phyloP scores from a whole-genome alignment of 2,329 filamentous ascomycete genomes.

The Polytolypa hystricis region DNA sequence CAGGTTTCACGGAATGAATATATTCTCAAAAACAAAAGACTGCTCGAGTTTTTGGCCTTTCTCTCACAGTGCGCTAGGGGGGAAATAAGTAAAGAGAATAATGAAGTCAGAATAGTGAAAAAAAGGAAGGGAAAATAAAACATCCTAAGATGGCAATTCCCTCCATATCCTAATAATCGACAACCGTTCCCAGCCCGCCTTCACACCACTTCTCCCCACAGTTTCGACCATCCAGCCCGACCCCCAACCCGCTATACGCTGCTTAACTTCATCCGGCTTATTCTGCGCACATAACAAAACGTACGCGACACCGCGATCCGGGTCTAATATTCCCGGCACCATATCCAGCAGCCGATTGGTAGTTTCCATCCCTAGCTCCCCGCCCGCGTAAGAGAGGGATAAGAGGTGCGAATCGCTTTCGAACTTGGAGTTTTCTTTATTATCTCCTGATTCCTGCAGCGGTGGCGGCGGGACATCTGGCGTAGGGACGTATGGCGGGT shows the following conservation, averaged over 20 bases:
- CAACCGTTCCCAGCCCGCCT: conserved; percentile 89
- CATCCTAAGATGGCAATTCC: too few relatives aligned
- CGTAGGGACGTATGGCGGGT: conserved; percentile 93
- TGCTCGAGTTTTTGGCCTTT: too few relatives aligned
- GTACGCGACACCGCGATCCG: conserved; percentile 67
- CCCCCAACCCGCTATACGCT: conserved; percentile 48
- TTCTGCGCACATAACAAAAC: conserved; percentile 86
- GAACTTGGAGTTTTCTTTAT: conserved; percentile 38
- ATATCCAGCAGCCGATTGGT: conserved; percentile 66
- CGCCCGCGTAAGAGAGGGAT: conserved; percentile 79
- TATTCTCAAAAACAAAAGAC: too few relatives aligned
- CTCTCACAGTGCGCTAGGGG: too few relatives aligned
- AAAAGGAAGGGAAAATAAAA: too few relatives aligned
- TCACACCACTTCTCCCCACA: conserved; percentile 72
- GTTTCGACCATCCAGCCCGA: conserved; percentile 61
- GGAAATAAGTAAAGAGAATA: too few relatives aligned
- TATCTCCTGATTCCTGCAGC: conserved; percentile 16
- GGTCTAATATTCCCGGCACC: conserved; percentile 54
- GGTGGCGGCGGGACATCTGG: conserved; percentile 54
- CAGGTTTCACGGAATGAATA: conserved; percentile 3
- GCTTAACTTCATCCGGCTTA: conserved; percentile 62
- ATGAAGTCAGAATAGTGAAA: too few relatives aligned
- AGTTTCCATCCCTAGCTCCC: conserved; percentile 83
- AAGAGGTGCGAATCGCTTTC: conserved; percentile 76
- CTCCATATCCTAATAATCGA: conserved; percentile 81